Evolutionary conservation across 2,329 filamentous ascomycete species (phyloP).

Genomic region (Epichloe gansuensis): DNA sequence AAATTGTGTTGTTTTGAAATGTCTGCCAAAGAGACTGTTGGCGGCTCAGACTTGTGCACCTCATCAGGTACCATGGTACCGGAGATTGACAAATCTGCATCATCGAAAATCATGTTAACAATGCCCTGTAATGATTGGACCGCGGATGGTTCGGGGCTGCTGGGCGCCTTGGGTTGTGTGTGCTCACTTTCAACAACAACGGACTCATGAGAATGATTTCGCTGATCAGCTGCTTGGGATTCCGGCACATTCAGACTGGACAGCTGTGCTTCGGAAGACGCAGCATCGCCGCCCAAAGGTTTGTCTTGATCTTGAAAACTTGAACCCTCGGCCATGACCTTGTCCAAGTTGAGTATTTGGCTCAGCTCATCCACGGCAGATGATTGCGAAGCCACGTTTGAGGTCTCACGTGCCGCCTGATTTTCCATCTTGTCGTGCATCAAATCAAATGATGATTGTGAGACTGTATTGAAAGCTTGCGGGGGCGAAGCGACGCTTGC

Average conservation of each 20-base stretch:
- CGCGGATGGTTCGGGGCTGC: constrained; percentile 11
- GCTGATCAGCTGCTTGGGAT: neutral
- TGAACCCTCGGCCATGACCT: neutral
- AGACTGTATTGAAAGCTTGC: neutral
- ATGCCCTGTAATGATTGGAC: constrained; percentile 11
- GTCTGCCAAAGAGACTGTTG: constrained; percentile 27
- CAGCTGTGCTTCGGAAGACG: neutral
- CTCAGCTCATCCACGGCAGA: constrained; percentile 10
- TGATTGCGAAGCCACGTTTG: neutral
- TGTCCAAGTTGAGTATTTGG: constrained; percentile 9
- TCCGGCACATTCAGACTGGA: neutral
- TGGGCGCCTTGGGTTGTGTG: neutral
- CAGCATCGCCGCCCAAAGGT: neutral
- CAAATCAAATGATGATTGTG: neutral
- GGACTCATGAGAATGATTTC: neutral
- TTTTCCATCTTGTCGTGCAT: neutral
- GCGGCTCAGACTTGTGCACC: constrained; percentile 13
- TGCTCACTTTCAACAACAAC: neutral
- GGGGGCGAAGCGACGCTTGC: neutral
- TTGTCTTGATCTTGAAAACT: neutral
- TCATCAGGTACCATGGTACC: constrained; percentile 11
- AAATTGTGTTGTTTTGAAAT: constrained; percentile 20
- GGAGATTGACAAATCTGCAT: constrained; percentile 9
- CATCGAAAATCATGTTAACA: constrained; percentile 11
- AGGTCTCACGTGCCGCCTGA: neutral